A percentile compares a stretch with the other conserved stretches of the same genome.
Evolutionary conservation across 768 basidiomycete species (phyloP).

Genomic region (Rhodosporidiobolus odoratus): DNA sequence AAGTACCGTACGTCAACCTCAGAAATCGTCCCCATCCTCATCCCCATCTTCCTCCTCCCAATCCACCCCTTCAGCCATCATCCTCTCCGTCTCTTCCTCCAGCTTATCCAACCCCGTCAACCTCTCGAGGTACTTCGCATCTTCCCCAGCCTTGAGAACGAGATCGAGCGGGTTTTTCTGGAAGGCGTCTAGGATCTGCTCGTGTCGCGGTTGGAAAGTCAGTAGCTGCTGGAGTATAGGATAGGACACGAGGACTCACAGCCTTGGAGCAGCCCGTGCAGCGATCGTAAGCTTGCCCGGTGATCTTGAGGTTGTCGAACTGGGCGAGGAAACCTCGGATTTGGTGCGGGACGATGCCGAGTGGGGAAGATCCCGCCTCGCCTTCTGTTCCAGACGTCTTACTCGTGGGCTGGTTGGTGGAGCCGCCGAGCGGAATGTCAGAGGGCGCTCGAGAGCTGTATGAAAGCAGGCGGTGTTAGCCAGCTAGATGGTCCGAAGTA

Average conservation of each 20-base stretch:
- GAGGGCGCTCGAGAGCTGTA: slow-evolving; percentile 41
- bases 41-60: neutral
- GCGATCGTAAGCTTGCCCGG: slow-evolving; percentile 74
- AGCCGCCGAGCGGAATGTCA: slow-evolving; percentile 19
- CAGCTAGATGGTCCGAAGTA: neutral
- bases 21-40: neutral
- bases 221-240: neutral
- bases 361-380: slow-evolving; percentile 48
- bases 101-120: neutral
- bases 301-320: slow-evolving; percentile 76
- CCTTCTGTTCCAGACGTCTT: neutral
- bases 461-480: neutral
- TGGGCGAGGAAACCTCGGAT: slow-evolving; percentile 82
- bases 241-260: slow-evolving; percentile 50
- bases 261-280: slow-evolving; percentile 87
- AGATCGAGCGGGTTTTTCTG: neutral
- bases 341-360: slow-evolving; percentile 90
- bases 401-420: neutral
- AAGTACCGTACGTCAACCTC: neutral
- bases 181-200: slow-evolving; percentile 74
- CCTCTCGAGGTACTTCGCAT: neutral
- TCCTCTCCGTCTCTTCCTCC: neutral
- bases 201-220: neutral
- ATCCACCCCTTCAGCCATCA: neutral
- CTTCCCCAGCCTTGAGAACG: neutral